Percentiles rank a stretch among this genome's conserved stretches.
Evolutionary conservation across 352 stramenopile genomes (phyloP).

Genomic region (Aphanomyces euteiches): DNA sequence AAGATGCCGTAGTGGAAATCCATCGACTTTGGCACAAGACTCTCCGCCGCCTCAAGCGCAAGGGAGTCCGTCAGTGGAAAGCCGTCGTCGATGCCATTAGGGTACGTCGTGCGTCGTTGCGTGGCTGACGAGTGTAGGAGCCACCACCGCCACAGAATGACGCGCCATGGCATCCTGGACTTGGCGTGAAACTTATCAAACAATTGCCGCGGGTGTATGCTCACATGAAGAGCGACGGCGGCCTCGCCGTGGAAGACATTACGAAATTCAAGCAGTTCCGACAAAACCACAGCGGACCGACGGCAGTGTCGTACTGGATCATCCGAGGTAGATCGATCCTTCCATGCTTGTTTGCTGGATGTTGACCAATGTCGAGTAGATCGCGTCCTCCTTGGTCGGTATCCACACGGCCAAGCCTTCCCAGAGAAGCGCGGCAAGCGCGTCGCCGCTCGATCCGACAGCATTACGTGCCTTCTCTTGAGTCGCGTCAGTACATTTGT

Average conservation of each 20-base stretch:
- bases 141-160: neutral
- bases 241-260: slow-evolving; percentile 55
- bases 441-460: slow-evolving; percentile 48
- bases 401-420: slow-evolving; percentile 49
- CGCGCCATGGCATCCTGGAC: slow-evolving; percentile 59
- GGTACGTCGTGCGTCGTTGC: neutral
- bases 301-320: slow-evolving; percentile 69
- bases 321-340: slow-evolving; percentile 35
- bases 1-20: neutral
- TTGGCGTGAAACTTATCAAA: slow-evolving; percentile 57
- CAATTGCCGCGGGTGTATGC: slow-evolving; percentile 41
- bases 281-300: slow-evolving; percentile 56
- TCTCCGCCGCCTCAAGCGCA: slow-evolving; percentile 10
- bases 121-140: neutral
- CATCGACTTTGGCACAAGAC: slow-evolving; percentile 23
- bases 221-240: slow-evolving; percentile 39
- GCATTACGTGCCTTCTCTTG: slow-evolving; percentile 57
- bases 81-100: neutral
- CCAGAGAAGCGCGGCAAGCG: slow-evolving; percentile 38
- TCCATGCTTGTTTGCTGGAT: neutral
- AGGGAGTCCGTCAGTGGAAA: neutral
- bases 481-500: slow-evolving; percentile 66
- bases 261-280: slow-evolving; percentile 60
- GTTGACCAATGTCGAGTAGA: slow-evolving; percentile 20
- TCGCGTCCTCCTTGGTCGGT: slow-evolving; percentile 52